Percentiles rank a stretch among this genome's conserved stretches.
Conservation (phyloP, 345 rosid species). For the Arabis hirsuta region DNA sequence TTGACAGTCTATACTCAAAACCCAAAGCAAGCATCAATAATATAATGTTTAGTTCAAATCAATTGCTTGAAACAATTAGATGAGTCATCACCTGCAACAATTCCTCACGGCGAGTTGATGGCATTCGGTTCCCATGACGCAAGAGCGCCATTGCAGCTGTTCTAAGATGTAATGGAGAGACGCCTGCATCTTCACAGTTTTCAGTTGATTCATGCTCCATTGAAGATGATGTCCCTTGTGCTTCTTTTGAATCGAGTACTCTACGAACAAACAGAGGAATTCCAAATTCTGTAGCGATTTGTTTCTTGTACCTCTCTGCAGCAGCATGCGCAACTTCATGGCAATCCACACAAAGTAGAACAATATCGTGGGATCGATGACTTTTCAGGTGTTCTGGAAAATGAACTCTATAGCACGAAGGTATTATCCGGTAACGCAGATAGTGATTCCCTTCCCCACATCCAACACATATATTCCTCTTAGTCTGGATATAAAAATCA, state of each 20-base stretch:
- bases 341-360: slow-evolving; percentile 94
- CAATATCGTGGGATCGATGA: slow-evolving; percentile 98
- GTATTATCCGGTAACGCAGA: slow-evolving; percentile 88
- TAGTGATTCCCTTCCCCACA: slow-evolving; percentile 97
- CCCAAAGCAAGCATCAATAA: slow-evolving; percentile 27
- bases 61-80: background rate
- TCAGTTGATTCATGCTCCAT: slow-evolving; percentile 49
- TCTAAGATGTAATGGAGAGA: slow-evolving; percentile 86
- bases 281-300: slow-evolving; percentile 74
- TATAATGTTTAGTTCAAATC: background rate
- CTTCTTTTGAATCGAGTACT: slow-evolving; percentile 66
- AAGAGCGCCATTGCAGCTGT: slow-evolving; percentile 97
- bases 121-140: slow-evolving; percentile 89
- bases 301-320: slow-evolving; percentile 87
- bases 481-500: slow-evolving; percentile 93
- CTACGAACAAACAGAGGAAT: slow-evolving; percentile 86
- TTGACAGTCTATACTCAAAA: slow-evolving; percentile 54
- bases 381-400: slow-evolving; percentile 98
- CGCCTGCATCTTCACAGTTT: slow-evolving; percentile 63
- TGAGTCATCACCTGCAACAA: slow-evolving; percentile 59
- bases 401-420: slow-evolving; percentile 95
- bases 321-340: slow-evolving; percentile 97
- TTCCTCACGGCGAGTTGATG: slow-evolving; percentile 73
- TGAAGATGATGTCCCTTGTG: slow-evolving; percentile 44
- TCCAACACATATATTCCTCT: slow-evolving; percentile 90